These are phyloP conservation scores for Laburnicola sp. DNA, from an alignment of 2,329 filamentous ascomycete genomes.

Conservation along the genomic window DNA sequence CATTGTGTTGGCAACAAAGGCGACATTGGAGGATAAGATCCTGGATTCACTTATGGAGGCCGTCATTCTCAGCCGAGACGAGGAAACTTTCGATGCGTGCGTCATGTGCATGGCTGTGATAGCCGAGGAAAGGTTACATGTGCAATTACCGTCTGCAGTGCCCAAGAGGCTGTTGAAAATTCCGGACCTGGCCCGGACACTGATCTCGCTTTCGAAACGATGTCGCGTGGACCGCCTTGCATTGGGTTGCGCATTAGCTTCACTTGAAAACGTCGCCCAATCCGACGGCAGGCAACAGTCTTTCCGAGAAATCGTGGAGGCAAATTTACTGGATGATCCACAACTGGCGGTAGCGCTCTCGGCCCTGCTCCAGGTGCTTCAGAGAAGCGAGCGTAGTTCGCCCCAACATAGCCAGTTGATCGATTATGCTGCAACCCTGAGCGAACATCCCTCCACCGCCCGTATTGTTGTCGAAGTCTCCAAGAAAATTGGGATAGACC, in stretches of 20 bases:
- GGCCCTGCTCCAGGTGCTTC: conserved; percentile 61
- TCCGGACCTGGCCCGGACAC: conserved; percentile 60
- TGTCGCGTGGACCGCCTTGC: conserved; percentile 72
- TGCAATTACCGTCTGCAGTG: conserved; percentile 69
- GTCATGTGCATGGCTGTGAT: conserved; percentile 80
- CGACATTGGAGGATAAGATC: conserved; percentile 74
- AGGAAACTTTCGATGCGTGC: conserved; percentile 71
- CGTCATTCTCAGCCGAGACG: conserved; percentile 74
- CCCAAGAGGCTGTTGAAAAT: conserved; percentile 69
- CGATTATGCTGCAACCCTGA: conserved; percentile 36
- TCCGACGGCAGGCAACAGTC: conserved; percentile 38
- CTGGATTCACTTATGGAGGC: conserved; percentile 91
- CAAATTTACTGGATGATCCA: conserved; percentile 63
- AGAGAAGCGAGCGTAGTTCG: conserved; percentile 27
- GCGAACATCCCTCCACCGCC: conserved; percentile 41
- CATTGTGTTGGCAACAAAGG: conserved; percentile 81
- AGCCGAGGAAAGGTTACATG: conserved; percentile 74
- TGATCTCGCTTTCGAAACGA: conserved; percentile 65
- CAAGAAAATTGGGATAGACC: conserved; percentile 68
- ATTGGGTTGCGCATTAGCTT: conserved; percentile 67
- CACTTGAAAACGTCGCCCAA: conserved; percentile 21
- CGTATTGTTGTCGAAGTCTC: conserved; percentile 69
- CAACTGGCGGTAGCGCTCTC: conserved; percentile 69
- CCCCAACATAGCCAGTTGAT: conserved; percentile 36
- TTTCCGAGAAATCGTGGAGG: conserved; percentile 64